These are phyloP conservation scores for Rhizopus sp. DNA, from an alignment of 371 early-diverging fungal species.

Conservation along the genomic window DNA sequence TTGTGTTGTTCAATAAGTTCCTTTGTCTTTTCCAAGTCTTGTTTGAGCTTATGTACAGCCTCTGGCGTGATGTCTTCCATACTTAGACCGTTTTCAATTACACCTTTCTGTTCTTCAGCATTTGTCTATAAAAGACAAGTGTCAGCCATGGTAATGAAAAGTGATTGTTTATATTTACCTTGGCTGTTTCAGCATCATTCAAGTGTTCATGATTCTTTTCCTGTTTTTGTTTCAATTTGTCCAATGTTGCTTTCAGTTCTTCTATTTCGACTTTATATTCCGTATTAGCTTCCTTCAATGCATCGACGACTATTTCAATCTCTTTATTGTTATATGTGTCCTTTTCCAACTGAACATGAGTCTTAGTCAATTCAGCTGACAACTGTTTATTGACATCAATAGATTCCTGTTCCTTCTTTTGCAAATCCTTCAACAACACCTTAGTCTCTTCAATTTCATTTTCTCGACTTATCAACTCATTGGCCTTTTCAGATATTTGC, in stretches of 20 bases:
- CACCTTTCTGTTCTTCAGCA: conserved; percentile 74
- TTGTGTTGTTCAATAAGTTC: conserved; percentile 70
- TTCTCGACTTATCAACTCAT: conserved; percentile 57
- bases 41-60: conserved; percentile 48
- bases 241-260: conserved; percentile 64
- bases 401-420: conserved; percentile 53
- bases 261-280: conserved; percentile 73
- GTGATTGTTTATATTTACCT: conserved; percentile 3
- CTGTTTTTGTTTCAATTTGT: conserved; percentile 43
- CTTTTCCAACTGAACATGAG: conserved; percentile 83
- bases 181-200: conserved; percentile 6
- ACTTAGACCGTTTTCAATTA: conserved; percentile 70
- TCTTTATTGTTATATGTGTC: conserved; percentile 86
- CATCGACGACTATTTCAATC: conserved; percentile 77
- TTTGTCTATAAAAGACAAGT: conserved; percentile 17
- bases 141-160: neutral
- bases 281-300: conserved; percentile 79
- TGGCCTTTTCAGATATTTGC: conserved; percentile 84
- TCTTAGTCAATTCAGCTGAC: conserved; percentile 64
- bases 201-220: conserved; percentile 13
- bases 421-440: conserved; percentile 66
- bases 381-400: conserved; percentile 67
- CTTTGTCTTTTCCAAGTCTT: conserved; percentile 76
- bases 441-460: conserved; percentile 57
- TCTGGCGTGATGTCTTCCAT: conserved; percentile 30